Base-by-base conservation (phyloP, 2,329 filamentous ascomycete species). In the Xylaria polymorpha region DNA sequence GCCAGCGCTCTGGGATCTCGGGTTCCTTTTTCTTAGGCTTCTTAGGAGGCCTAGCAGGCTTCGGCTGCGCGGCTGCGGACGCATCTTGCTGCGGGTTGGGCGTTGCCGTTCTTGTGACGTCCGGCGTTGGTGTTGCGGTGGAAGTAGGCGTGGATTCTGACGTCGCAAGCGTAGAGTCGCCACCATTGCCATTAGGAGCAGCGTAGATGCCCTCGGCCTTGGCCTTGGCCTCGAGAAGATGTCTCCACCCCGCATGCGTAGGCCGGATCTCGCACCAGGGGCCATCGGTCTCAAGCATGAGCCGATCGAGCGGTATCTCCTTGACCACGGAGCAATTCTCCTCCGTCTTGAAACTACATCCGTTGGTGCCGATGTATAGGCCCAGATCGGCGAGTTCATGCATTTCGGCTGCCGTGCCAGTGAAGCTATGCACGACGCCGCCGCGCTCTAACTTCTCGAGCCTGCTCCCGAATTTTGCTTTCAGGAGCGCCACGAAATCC, bases 281-380 rank as follows among this genome's bases (percentile, higher is more conserved):
- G 2, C 96, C 96, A 79, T 99, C 96, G 0, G 96, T 99, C 85
- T 99, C 96, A 57, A 99, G 89, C 87, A 98, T 97, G 63, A 99
- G 81, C 56, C 91, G 84, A 65, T 94, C 90, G 12, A 99, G 83
- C 12, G 90, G 92, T 46, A 98, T 89, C 69, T 91, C 88, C 71
- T 87, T 89, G 12, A 98, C 94, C 2, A 98, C 94, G 15, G 88
- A 90, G 48, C 97, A 88, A 75, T 98, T 99, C 78, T 97, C 94
- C 12, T 87, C 90, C 6, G 94, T 98, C 85, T 98, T 99, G 84
- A 99, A 88, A 76, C 93, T 97, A 81, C 96, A 99, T 4, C 96
- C 96, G 78, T 99, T 99, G 69, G 98, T 89, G n/a, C 96, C 95
- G 69, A 99, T 90, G 80, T 97, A 91, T 63, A 98, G 87, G 0